These are phyloP conservation scores for Dicorynia guianensis DNA, from an alignment of 306 rosid genomes.

Conservation along the genomic window DNA sequence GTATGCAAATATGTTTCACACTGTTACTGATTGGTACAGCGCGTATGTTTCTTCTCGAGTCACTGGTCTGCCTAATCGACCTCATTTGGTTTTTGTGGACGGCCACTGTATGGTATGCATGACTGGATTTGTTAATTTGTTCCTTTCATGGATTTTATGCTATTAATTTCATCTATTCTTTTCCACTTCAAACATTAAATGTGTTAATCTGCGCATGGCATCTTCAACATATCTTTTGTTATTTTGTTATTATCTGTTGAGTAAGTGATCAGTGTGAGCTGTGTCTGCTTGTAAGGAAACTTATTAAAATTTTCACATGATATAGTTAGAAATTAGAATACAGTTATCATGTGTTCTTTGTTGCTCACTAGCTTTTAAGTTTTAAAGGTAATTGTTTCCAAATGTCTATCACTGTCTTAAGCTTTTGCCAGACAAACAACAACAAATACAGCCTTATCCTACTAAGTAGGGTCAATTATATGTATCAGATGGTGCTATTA, in stretches of 20 bases:
- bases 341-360: constrained; percentile 1
- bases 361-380: background rate
- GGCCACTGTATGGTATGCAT: constrained; percentile 87
- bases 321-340: background rate
- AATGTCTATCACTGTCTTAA: too few species aligned
- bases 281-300: background rate
- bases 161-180: constrained; percentile 14
- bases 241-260: constrained; percentile 16
- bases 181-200: constrained; percentile 3
- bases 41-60: constrained; percentile 94
- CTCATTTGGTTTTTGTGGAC: constrained; percentile 82
- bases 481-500: too few species aligned
- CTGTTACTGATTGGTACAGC: constrained; percentile 94
- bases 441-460: too few species aligned
- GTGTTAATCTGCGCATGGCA: background rate
- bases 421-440: too few species aligned
- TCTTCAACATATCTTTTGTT: background rate
- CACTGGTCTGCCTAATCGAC: constrained; percentile 80
- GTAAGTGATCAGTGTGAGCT: background rate
- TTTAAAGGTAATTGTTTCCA: background rate
- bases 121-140: constrained; percentile 27
- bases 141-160: constrained; percentile 32
- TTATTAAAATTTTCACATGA: background rate
- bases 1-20: constrained; percentile 97
- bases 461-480: too few species aligned